Evolutionary conservation across 805 yeast genomes (phyloP).

Genomic region (Saccharomycopsis javanensis): DNA sequence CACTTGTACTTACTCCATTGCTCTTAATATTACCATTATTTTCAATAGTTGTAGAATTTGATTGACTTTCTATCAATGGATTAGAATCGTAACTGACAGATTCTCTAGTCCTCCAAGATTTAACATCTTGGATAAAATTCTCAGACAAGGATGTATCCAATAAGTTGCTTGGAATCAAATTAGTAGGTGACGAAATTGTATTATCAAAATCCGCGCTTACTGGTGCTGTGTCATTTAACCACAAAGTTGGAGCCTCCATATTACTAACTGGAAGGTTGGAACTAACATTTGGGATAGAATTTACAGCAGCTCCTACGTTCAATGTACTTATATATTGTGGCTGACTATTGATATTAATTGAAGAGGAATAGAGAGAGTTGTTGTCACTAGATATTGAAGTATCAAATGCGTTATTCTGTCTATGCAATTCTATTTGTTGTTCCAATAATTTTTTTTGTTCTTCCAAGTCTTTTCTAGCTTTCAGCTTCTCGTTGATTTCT

Average conservation of each 20-base stretch:
- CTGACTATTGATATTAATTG: not conserved
- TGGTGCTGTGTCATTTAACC: not conserved
- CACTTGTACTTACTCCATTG: not conserved
- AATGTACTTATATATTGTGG: not conserved
- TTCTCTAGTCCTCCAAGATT: not conserved
- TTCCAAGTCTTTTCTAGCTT: constrained; percentile 12
- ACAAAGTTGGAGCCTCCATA: not conserved
- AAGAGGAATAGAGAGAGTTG: not conserved
- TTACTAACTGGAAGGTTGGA: not conserved
- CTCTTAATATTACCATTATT: not conserved
- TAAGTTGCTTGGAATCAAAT: not conserved
- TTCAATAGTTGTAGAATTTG: not conserved
- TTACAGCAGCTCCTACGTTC: not conserved
- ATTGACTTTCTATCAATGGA: not conserved
- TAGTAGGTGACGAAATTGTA: not conserved
- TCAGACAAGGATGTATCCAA: not conserved
- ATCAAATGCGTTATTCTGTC: not conserved
- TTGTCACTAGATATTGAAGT: not conserved
- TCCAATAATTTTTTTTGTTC: constrained; percentile 1
- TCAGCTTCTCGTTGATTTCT: constrained; percentile 4
- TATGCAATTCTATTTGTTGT: constrained; percentile 1
- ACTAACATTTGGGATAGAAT: not conserved
- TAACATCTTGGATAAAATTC: not conserved
- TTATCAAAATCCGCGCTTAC: not conserved
- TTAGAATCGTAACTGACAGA: not conserved